Evolutionary conservation across 164 flowering plant species (phyloP), one percentile per base, ranked within the genome.

Genomic region (Euptelea pleiosperma): DNA sequence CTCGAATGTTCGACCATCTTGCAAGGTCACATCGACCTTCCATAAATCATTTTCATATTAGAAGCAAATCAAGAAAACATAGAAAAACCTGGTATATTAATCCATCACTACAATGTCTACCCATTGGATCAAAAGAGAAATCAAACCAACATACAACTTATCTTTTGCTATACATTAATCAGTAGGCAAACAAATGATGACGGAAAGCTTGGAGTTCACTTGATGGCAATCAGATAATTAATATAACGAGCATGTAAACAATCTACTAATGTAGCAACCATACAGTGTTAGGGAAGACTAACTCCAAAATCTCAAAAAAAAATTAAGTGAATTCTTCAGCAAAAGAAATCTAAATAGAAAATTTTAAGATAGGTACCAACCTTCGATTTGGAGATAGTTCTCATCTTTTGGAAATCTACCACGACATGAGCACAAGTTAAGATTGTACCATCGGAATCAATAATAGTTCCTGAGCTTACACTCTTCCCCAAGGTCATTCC

Each of bases 391-490:
- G 85, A 56, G 29, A 73, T 55, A 61, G 68, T 44, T 46, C 71
- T 68, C 29, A 61, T 33, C 52, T 82, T 77, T 39, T 83, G 86
- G 62, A 75, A 80, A 68, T 82, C 90, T 56, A 74, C 89, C 42
- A 89, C 90, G 46, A 78, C 83, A 74, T 92, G 96, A 40, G 96
- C 96, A 71, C 98, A 92, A 29, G 98, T 92, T 62, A 92, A 78
- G 45, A 92, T 89, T 42, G 93, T 89, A 55, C 98, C 98, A 74
- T 92, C 85, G 3, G 80, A 52, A 68, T 85, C 75, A 12, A 92
- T 89, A 6, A 92, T 87, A 12, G 96, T 87, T 65, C 96, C 98
- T 22, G 96, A 87, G 5, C 91, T 93, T 24, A 80, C 72, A 70
- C 88, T 79, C 70, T 67, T 82, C 55, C 89, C 91, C 26, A 63